A percentile compares a stretch with the other conserved stretches of the same genome.
Conservation (phyloP, 139 green algal genomes). For the Diplosphaera chodatii region DNA sequence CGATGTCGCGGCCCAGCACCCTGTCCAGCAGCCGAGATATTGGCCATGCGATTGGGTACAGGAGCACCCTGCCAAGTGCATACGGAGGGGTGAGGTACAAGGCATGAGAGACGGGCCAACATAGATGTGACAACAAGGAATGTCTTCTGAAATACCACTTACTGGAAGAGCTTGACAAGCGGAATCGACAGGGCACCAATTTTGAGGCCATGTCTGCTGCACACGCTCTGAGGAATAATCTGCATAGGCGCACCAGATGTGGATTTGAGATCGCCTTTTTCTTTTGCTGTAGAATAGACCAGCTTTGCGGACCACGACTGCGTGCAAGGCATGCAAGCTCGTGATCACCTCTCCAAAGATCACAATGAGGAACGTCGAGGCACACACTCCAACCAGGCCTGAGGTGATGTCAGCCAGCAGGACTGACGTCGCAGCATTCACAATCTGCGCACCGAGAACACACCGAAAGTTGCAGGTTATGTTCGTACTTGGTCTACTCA, state of each 20-base stretch:
- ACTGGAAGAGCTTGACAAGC: slow-evolving; percentile 34
- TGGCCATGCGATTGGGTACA: slow-evolving; percentile 44
- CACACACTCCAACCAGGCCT: slow-evolving; percentile 30
- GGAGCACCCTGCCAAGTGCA: slow-evolving; percentile 7
- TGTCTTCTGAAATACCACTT: neutral
- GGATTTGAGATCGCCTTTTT: too few species aligned
- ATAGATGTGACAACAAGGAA: too few species aligned
- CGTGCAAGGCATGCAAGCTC: neutral
- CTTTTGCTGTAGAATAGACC: too few species aligned
- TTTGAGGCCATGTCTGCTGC: slow-evolving; percentile 47
- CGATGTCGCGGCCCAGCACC: slow-evolving; percentile 49
- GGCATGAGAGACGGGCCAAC: too few species aligned
- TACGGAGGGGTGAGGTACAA: too few species aligned
- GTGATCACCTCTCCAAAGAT: slow-evolving; percentile 49
- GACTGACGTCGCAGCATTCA: slow-evolving; percentile 51
- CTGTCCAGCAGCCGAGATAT: slow-evolving; percentile 50
- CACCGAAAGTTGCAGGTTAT: too few species aligned
- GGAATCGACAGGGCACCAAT: slow-evolving; percentile 44
- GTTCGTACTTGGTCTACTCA: too few species aligned
- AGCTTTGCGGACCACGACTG: neutral
- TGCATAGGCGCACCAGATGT: neutral
- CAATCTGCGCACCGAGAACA: slow-evolving; percentile 8
- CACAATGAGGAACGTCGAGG: slow-evolving; percentile 42
- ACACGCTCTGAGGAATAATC: slow-evolving; percentile 39
- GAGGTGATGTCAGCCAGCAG: slow-evolving; percentile 34